Evolutionary conservation across 345 rosid genomes (phyloP).

Genomic region (Durio zibethinus): DNA sequence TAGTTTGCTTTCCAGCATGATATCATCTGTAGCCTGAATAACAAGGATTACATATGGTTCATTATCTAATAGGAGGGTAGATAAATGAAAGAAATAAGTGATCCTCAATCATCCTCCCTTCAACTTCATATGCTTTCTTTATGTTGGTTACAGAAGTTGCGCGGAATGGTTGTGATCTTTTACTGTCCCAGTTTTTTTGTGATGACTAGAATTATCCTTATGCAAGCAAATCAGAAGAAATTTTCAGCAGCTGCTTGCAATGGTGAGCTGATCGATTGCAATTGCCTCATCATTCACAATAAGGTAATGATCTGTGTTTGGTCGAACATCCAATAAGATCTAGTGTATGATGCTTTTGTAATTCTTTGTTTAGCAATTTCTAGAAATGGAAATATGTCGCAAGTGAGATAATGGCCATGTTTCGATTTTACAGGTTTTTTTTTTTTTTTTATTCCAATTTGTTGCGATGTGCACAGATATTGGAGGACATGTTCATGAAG

Average conservation of each 20-base stretch:
- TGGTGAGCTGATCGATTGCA: constrained; percentile 52
- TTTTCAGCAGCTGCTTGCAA: constrained; percentile 50
- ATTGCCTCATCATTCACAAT: constrained; percentile 55
- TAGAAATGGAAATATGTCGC: background rate
- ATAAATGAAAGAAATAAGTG: background rate
- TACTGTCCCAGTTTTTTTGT: background rate
- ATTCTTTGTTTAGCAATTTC: background rate
- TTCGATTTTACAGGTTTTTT: background rate
- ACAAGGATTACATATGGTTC: background rate
- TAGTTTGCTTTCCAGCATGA: background rate
- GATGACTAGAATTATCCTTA: constrained; percentile 11
- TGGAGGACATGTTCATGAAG: constrained; percentile 50
- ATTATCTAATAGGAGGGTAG: background rate
- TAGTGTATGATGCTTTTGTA: background rate
- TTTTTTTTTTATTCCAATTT: constrained; percentile 31
- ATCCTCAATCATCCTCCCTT: background rate
- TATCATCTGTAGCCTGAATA: background rate
- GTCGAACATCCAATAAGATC: background rate
- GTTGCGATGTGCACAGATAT: constrained; percentile 52
- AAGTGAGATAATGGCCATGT: background rate
- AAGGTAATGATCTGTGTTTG: constrained; percentile 36
- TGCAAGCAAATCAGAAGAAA: constrained; percentile 72
- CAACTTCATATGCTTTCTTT: constrained; percentile 7
- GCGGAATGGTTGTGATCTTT: background rate
- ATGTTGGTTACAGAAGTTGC: background rate